phyloP scores from a whole-genome alignment of 805 yeast species.

The Candida krabiensis region DNA sequence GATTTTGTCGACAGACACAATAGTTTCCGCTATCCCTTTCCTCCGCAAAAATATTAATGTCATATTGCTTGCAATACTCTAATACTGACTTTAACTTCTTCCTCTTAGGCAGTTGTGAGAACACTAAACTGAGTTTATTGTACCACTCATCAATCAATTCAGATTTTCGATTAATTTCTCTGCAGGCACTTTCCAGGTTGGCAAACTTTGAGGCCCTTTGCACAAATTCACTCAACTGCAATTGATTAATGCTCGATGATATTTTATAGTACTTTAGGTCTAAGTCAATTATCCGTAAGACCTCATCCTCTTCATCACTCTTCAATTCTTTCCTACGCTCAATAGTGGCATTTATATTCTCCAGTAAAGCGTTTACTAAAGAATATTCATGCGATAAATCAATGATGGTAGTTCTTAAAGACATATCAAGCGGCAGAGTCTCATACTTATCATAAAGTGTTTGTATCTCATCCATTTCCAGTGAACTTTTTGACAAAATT shows the following conservation, averaged over 20 bases:
- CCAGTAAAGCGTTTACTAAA: constrained; percentile 45
- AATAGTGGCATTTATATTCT: constrained; percentile 9
- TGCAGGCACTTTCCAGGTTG: constrained; percentile 6
- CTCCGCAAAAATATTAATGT: constrained; percentile 20
- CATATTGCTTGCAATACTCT: constrained; percentile 9
- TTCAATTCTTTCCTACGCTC: constrained; percentile 2
- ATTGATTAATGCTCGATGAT: constrained; percentile 4
- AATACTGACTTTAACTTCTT: constrained; percentile 16
- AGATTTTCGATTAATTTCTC: constrained; percentile 8
- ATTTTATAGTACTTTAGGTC: constrained; percentile 8
- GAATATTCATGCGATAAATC: constrained; percentile 74
- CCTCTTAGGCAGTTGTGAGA: constrained; percentile 10
- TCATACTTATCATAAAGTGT: constrained; percentile 12
- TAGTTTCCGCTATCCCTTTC: constrained; percentile 31
- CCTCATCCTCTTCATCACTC: constrained; percentile 16
- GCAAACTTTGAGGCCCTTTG: constrained; percentile 12
- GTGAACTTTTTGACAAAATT: neutral
- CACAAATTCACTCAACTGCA: constrained; percentile 10
- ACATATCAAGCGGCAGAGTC: constrained; percentile 15
- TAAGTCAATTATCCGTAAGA: constrained; percentile 16
- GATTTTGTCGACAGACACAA: constrained; percentile 60
- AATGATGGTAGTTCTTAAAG: constrained; percentile 48
- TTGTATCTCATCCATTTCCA: constrained; percentile 11
- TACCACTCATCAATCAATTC: constrained; percentile 17
- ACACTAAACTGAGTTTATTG: constrained; percentile 9